Evolutionary conservation across 345 rosid genomes (phyloP).

Genomic region (Lumnitzera racemosa): DNA sequence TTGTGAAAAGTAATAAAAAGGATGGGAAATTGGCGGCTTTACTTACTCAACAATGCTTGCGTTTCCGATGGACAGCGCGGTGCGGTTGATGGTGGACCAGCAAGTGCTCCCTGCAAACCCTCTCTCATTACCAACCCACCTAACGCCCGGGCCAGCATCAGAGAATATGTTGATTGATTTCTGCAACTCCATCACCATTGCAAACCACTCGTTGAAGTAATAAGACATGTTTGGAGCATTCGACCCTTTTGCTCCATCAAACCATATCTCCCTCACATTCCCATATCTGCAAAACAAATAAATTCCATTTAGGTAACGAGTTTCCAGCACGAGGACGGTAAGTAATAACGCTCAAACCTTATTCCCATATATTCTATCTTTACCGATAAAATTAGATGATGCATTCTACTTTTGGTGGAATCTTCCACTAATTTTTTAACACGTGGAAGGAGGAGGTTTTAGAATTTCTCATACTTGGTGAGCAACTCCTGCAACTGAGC

Average conservation of each 20-base stretch:
- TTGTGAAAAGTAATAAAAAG: too few species aligned
- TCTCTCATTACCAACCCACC: slow-evolving; percentile 65
- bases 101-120: slow-evolving; percentile 46
- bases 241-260: slow-evolving; percentile 8
- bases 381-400: too few species aligned
- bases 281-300: not conserved
- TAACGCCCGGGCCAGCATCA: slow-evolving; percentile 64
- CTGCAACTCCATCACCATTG: slow-evolving; percentile 70
- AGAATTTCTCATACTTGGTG: slow-evolving; percentile 21
- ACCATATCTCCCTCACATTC: not conserved
- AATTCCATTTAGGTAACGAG: too few species aligned
- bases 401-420: too few species aligned
- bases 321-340: too few species aligned
- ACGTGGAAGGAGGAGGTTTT: too few species aligned
- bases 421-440: too few species aligned
- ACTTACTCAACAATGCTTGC: slow-evolving; percentile 42
- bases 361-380: too few species aligned
- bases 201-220: slow-evolving; percentile 62
- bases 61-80: slow-evolving; percentile 56
- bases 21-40: too few species aligned
- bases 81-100: slow-evolving; percentile 67
- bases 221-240: slow-evolving; percentile 56
- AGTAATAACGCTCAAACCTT: too few species aligned
- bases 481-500: slow-evolving; percentile 70
- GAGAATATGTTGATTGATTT: slow-evolving; percentile 64